Conservation (phyloP, 352 stramenopile genomes). For the Phytophthora pistaciae region DNA sequence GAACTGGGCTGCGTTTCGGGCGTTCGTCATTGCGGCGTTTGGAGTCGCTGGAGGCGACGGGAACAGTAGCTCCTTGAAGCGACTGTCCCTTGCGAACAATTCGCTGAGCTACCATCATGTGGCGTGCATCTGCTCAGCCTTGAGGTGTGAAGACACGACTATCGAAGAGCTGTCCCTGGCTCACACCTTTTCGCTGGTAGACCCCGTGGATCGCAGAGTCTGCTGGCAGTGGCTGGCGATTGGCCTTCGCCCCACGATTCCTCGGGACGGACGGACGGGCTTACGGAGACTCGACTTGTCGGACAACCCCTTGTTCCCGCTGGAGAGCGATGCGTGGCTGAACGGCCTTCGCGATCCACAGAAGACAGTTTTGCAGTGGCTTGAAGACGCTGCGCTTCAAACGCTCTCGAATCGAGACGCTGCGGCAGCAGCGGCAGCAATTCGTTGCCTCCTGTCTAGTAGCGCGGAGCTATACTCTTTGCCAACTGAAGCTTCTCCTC, state of each 20-base stretch:
- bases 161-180: slow-evolving; percentile 42
- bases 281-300: slow-evolving; percentile 40
- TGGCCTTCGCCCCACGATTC: slow-evolving; percentile 24
- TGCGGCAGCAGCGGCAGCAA: background rate
- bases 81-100: slow-evolving; percentile 44
- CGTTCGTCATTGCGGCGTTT: slow-evolving; percentile 35
- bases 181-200: slow-evolving; percentile 34
- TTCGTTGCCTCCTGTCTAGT: slow-evolving; percentile 29
- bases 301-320: slow-evolving; percentile 37
- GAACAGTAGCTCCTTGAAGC: slow-evolving; percentile 22
- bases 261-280: slow-evolving; percentile 3
- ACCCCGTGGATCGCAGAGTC: slow-evolving; percentile 30
- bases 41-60: slow-evolving; percentile 4
- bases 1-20: slow-evolving; percentile 39
- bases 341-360: slow-evolving; percentile 32
- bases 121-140: slow-evolving; percentile 42
- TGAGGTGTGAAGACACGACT: slow-evolving; percentile 20
- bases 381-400: slow-evolving; percentile 7
- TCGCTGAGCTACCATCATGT: slow-evolving; percentile 39
- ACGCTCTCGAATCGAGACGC: slow-evolving; percentile 5
- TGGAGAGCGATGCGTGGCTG: slow-evolving; percentile 39
- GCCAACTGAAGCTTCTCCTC: slow-evolving; percentile 27
- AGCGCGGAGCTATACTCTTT: slow-evolving; percentile 30
- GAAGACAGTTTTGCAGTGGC: slow-evolving; percentile 25
- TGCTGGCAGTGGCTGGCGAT: slow-evolving; percentile 47